Conservation (phyloP, 2,329 filamentous ascomycete species). For the Beauveria caledonica region DNA sequence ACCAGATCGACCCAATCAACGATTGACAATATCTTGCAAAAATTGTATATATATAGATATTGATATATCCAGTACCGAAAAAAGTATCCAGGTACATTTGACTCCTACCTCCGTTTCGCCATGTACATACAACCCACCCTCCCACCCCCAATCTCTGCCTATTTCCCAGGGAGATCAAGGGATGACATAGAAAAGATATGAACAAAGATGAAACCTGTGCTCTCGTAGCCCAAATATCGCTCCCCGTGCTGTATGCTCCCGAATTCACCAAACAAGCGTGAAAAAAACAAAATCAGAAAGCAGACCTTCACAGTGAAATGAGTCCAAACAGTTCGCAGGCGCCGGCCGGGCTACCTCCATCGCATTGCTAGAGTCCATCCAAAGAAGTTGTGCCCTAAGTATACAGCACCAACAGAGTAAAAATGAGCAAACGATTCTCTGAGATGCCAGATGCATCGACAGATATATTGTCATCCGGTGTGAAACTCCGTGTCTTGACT, state of each 20-base stretch:
- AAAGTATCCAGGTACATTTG: background rate
- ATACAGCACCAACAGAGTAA: too few species aligned
- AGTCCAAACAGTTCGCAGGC: too few species aligned
- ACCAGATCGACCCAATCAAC: background rate
- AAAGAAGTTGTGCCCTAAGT: too few species aligned
- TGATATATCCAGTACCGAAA: background rate
- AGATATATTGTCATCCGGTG: too few species aligned
- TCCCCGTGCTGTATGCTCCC: background rate
- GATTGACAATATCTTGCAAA: background rate
- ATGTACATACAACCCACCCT: conserved; percentile 2
- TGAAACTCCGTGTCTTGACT: background rate
- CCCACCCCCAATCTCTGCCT: background rate
- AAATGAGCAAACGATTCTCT: too few species aligned
- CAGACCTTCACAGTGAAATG: too few species aligned
- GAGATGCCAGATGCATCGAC: background rate
- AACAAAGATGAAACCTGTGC: background rate
- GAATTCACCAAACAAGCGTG: background rate
- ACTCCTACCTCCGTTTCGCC: background rate
- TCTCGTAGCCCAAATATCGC: background rate
- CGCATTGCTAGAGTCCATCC: too few species aligned
- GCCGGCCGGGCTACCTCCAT: too few species aligned
- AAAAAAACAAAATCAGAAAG: background rate
- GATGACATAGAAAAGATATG: background rate
- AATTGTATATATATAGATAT: conserved; percentile 2
- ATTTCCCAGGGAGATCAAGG: background rate